phyloP scores from a whole-genome alignment of 305 asterid species.

The Coffea humblotiana region DNA sequence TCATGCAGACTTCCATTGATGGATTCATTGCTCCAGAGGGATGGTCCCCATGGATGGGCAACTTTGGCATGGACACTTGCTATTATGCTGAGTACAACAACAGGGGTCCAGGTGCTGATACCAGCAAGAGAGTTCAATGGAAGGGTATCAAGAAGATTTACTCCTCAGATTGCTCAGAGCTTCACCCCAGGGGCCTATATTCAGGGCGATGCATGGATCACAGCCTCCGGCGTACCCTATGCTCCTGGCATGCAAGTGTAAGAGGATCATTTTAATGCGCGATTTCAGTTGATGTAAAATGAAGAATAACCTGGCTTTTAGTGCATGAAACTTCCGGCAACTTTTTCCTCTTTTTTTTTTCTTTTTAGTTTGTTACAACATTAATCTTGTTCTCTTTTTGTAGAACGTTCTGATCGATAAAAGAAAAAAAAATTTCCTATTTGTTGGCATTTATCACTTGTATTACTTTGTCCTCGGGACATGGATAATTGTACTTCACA shows the following conservation, averaged over 20 bases:
- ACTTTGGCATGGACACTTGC: conserved; percentile 32
- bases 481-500: neutral
- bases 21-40: conserved; percentile 39
- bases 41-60: conserved; percentile 40
- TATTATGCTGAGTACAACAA: conserved; percentile 42
- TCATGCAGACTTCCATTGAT: conserved; percentile 39
- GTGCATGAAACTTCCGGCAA: no score
- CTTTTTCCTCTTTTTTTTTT: no score
- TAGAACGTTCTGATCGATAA: neutral
- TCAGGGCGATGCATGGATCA: conserved; percentile 38
- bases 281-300: neutral
- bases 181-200: conserved; percentile 34
- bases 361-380: neutral
- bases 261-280: neutral
- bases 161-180: conserved; percentile 24
- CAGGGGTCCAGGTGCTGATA: conserved; percentile 40
- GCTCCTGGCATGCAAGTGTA: conserved; percentile 25
- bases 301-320: neutral
- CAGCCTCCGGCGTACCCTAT: conserved; percentile 32
- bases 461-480: neutral
- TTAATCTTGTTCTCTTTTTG: neutral
- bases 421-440: neutral
- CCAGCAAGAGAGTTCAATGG: conserved; percentile 36
- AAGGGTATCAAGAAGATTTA: conserved; percentile 26
- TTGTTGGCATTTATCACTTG: neutral